Percentiles rank a stretch among this genome's conserved stretches.
Evolutionary conservation across 108 stramenopile genomes (phyloP).

Genomic region (Skeletonema menzelii): DNA sequence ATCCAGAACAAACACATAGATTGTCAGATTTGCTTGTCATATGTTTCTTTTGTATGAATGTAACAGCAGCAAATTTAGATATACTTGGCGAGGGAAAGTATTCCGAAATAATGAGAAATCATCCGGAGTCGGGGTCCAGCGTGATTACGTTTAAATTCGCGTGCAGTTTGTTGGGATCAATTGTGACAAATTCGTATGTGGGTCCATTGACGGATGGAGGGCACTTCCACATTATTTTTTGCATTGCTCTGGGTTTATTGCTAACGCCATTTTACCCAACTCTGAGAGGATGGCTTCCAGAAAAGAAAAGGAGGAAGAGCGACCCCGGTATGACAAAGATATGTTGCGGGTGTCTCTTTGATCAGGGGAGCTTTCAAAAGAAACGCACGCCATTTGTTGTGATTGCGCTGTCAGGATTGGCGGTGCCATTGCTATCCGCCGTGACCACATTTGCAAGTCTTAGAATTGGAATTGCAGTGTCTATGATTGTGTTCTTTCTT

Average conservation of each 20-base stretch:
- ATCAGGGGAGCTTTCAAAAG: conserved; percentile 28
- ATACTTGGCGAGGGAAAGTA: conserved; percentile 46
- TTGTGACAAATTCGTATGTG: conserved; percentile 36
- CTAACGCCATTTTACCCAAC: conserved; percentile 45
- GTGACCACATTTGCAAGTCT: conserved; percentile 40
- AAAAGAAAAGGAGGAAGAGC: conserved; percentile 23
- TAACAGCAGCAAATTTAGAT: conserved; percentile 40
- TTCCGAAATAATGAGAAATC: conserved; percentile 37
- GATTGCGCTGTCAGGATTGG: conserved; percentile 42
- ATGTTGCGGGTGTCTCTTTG: conserved; percentile 38
- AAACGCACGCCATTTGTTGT: conserved; percentile 45
- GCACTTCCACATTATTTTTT: conserved; percentile 36
- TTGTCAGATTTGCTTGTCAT: conserved; percentile 38
- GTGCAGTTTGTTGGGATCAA: conserved; percentile 22
- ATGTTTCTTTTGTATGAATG: conserved; percentile 34
- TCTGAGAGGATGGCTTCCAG: conserved; percentile 48
- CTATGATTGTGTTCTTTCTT: conserved; percentile 17
- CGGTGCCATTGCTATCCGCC: conserved; percentile 32
- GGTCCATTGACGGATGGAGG: conserved; percentile 45
- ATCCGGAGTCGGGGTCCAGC: conserved; percentile 35
- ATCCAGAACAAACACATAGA: conserved; percentile 18
- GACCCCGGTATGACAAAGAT: conserved; percentile 37
- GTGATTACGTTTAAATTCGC: conserved; percentile 42
- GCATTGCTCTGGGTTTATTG: conserved; percentile 29
- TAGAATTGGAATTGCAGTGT: conserved; percentile 21